These are phyloP conservation scores for Phylloboletellus chloephorus DNA, from an alignment of 1,284 basidiomycete genomes.

Conservation along the genomic window DNA sequence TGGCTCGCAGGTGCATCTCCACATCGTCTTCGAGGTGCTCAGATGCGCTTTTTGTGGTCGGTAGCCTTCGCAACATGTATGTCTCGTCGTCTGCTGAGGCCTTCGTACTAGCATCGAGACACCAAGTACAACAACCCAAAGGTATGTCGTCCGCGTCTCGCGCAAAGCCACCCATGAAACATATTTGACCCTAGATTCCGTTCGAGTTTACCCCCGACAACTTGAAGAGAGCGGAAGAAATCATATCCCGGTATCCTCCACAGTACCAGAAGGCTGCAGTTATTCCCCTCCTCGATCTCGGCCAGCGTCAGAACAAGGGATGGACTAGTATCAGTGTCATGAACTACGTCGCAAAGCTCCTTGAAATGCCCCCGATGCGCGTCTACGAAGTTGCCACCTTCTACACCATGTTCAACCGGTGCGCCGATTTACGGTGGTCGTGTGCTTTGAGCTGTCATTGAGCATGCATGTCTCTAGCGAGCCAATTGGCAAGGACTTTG, in stretches of 20 bases:
- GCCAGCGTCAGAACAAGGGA: conserved; percentile 95
- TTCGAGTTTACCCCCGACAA: conserved; percentile 86
- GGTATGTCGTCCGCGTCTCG: conserved; percentile 37
- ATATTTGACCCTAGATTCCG: conserved; percentile 59
- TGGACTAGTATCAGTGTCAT: conserved; percentile 99
- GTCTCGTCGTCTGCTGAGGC: conserved; percentile 10
- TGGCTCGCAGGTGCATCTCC: conserved; percentile 33
- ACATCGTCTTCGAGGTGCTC: conserved; percentile 39
- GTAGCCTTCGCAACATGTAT: conserved; percentile 21
- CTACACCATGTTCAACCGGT: conserved; percentile 99
- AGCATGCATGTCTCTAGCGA: conserved; percentile 49
- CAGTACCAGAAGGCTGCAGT: conserved; percentile 99
- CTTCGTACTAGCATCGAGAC: conserved; percentile 74
- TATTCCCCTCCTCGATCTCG: conserved; percentile 94
- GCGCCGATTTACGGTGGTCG: conserved; percentile 18
- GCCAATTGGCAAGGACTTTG: conserved; percentile 91
- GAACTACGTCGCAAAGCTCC: conserved; percentile 92
- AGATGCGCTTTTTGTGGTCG: conserved; percentile 52
- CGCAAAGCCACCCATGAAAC: neutral
- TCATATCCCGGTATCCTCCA: conserved; percentile 89
- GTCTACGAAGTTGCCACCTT: conserved; percentile 99
- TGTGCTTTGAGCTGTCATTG: neutral
- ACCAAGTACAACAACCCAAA: conserved; percentile 89
- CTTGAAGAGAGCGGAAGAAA: conserved; percentile 79
- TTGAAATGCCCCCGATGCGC: conserved; percentile 97